Conservation (phyloP, 768 basidiomycete species). For the Neoboletus magnificus region DNA sequence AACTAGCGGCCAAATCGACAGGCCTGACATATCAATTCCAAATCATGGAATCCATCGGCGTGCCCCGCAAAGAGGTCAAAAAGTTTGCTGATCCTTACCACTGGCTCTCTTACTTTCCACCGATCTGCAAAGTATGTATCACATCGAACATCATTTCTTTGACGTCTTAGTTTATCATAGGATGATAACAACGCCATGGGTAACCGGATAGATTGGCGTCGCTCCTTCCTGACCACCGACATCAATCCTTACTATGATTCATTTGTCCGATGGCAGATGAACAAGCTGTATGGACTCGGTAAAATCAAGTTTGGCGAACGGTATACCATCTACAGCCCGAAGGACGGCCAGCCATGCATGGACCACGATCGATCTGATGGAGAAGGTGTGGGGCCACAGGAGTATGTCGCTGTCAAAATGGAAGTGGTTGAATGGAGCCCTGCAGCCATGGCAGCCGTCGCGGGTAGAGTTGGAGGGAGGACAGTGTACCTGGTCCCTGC, state of each 20-base stretch:
- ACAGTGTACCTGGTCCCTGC: conserved; percentile 94
- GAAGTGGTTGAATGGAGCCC: conserved; percentile 83
- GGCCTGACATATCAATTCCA: conserved; percentile 97
- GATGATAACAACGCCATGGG: conserved; percentile 82
- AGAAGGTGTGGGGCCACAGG: conserved; percentile 92
- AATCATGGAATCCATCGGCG: conserved; percentile 93
- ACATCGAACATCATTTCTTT: not conserved
- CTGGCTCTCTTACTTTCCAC: conserved; percentile 95
- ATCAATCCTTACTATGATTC: conserved; percentile 96
- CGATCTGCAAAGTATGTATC: conserved; percentile 75
- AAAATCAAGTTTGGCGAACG: conserved; percentile 99
- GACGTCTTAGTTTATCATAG: conserved; percentile 25
- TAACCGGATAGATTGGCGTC: conserved; percentile 96
- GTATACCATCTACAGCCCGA: conserved; percentile 97
- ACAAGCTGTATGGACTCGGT: conserved; percentile 79
- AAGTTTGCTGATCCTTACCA: conserved; percentile 93
- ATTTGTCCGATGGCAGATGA: conserved; percentile 98
- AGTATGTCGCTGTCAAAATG: conserved; percentile 95
- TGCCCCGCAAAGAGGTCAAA: conserved; percentile 87
- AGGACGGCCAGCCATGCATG: conserved; percentile 99
- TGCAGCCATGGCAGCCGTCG: conserved; percentile 60
- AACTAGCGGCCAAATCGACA: conserved; percentile 88
- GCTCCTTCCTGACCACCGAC: conserved; percentile 90
- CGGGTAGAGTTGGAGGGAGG: conserved; percentile 66
- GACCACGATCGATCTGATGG: conserved; percentile 97